These are phyloP conservation scores for Psidium friedrichsthalianum DNA, from an alignment of 345 rosid species.

Conservation along the genomic window DNA sequence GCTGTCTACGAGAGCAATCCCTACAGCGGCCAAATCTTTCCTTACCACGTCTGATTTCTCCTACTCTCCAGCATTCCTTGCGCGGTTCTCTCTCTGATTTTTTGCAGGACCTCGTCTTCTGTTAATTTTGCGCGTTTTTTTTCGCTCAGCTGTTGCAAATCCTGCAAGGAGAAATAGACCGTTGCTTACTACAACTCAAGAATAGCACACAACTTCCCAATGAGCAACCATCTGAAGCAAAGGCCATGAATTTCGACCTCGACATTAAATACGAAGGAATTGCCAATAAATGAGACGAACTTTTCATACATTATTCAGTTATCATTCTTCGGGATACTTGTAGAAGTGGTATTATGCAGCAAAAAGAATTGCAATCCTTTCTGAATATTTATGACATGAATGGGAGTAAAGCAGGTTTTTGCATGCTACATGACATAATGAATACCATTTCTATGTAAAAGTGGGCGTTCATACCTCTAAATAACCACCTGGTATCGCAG, in stretches of 20 bases:
- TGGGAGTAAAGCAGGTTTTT: no score
- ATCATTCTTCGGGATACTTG: no score
- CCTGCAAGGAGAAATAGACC: conserved; percentile 27
- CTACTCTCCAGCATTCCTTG: conserved; percentile 68
- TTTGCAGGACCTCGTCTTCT: conserved; percentile 39
- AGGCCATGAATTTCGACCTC: neutral
- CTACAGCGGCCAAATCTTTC: conserved; percentile 59
- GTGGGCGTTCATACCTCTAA: no score
- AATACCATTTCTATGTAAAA: no score
- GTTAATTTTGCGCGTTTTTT: conserved; percentile 63
- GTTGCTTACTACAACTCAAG: neutral
- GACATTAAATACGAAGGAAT: no score
- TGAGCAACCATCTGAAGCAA: neutral
- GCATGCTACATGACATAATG: no score
- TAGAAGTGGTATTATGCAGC: no score
- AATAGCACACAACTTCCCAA: neutral
- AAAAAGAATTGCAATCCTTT: no score
- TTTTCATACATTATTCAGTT: no score
- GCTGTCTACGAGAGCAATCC: conserved; percentile 84
- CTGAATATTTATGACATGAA: no score
- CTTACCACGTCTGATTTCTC: conserved; percentile 78
- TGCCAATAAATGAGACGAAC: no score
- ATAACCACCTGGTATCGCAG: no score
- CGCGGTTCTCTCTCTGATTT: conserved; percentile 54
- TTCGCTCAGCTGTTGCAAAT: conserved; percentile 57